These are phyloP conservation scores for Sugiyamaella chiloensis DNA, from an alignment of 805 yeast species.

Conservation along the genomic window DNA sequence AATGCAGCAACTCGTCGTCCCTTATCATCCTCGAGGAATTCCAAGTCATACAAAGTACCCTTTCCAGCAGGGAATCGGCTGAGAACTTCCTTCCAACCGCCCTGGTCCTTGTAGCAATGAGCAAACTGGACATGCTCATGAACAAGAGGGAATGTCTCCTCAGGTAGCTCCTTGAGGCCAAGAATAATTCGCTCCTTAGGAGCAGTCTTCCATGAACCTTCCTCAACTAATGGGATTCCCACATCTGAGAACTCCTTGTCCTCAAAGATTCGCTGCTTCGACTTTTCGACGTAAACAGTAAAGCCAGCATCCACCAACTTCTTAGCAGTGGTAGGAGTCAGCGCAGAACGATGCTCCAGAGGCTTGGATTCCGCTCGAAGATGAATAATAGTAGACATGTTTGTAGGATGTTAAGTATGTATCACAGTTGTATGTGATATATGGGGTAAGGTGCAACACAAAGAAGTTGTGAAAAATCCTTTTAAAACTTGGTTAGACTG, in stretches of 20 bases:
- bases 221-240: constrained; percentile 88
- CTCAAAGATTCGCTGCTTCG: constrained; percentile 76
- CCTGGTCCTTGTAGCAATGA: constrained; percentile 97
- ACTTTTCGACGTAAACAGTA: constrained; percentile 82
- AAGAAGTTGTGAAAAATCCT: neutral
- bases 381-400: constrained; percentile 58
- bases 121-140: constrained; percentile 99
- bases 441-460: neutral
- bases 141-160: constrained; percentile 81
- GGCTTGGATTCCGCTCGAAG: constrained; percentile 97
- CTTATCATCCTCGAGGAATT: constrained; percentile 86
- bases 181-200: constrained; percentile 86
- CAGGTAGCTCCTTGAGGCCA: constrained; percentile 95
- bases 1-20: constrained; percentile 99
- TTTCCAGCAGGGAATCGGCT: constrained; percentile 86
- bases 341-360: constrained; percentile 93
- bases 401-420: neutral
- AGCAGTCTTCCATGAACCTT: constrained; percentile 89
- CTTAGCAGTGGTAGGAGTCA: constrained; percentile 89
- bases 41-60: constrained; percentile 89
- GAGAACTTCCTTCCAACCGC: constrained; percentile 92
- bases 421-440: neutral
- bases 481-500: neutral
- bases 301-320: constrained; percentile 83
- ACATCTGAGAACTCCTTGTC: constrained; percentile 67